Evolutionary conservation across 148 eudicot genomes (phyloP), one percentile per base, ranked within the genome.

Genomic region (Camellia granthamiana): DNA sequence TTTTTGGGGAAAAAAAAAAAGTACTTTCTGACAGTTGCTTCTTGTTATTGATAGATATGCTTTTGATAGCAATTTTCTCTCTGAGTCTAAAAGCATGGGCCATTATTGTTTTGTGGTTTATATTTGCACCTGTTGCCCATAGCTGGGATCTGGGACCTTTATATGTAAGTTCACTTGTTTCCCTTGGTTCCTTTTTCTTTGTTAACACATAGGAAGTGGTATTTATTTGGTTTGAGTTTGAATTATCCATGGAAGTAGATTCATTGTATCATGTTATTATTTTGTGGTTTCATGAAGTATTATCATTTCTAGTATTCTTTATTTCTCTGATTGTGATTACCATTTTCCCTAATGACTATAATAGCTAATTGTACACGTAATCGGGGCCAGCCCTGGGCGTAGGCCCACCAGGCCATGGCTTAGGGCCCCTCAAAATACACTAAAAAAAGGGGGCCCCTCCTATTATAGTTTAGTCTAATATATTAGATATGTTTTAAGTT

Each of bases 81-180:
- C 84, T 97, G 76, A 89, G 93, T 83, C 77, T 91, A 52, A 97
- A 92, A 91, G 88, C 85, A 6, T 97, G 99, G 99, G 85, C 78
- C 72, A 68, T 85, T 69, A 85, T 91, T 79, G 42, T 90, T 64
- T 13, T 89, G 62, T 97, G 99, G 99, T 97, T 94, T 85, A 81
- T 91, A 84, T 78, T 97, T 83, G 99, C 99, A 81, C 97, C 99
- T 74, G 80, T 94, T 87, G 97, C 99, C 79, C 92, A 92, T 70
- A 87, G 68, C 77, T 94, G 88, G 90, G 94, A 88, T 72, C 62
- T 94, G 52, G 99, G 98, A 79, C 99, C 99, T 76, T 65, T 97
- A 84, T 97, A 90, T 83, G 99, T 97, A 90, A 92, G 98, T 86
- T 47, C 19, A 15, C 15, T 52, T 77, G 30, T 58, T 79, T 74